Percentiles rank a stretch among this genome's conserved stretches.
Evolutionary conservation across 352 stramenopile species (phyloP).

Genomic region (Globisporangium paddicum): DNA sequence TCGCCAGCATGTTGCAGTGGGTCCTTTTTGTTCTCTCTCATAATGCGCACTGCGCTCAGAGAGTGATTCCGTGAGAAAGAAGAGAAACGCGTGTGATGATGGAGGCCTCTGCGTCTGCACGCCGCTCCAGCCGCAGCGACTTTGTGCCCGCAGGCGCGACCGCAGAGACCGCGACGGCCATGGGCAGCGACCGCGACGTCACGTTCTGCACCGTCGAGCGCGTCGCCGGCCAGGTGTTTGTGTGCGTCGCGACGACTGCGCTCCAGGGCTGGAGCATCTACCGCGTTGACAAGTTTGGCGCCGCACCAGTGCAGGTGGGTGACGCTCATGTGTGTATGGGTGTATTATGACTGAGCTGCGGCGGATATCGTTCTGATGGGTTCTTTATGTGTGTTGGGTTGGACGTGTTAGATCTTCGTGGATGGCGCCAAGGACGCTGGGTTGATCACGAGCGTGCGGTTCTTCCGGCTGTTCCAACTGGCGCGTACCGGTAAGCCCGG

Average conservation of each 20-base stretch:
- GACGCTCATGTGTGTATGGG: neutral
- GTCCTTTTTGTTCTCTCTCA: neutral
- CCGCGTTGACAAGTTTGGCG: constrained; percentile 52
- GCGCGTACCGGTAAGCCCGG: neutral
- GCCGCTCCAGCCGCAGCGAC: neutral
- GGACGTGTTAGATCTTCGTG: constrained; percentile 32
- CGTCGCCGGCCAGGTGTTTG: constrained; percentile 38
- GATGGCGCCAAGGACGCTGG: constrained; percentile 38
- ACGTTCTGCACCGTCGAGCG: constrained; percentile 66
- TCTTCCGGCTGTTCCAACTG: constrained; percentile 57
- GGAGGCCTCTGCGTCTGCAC: neutral
- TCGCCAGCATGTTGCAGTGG: neutral
- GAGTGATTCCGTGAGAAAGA: neutral
- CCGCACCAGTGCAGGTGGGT: constrained; percentile 41
- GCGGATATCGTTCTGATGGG: neutral
- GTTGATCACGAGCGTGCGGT: constrained; percentile 41
- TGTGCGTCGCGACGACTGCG: constrained; percentile 51
- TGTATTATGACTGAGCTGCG: neutral
- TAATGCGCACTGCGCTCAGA: neutral
- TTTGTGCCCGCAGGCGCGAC: neutral
- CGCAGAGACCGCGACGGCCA: constrained; percentile 14
- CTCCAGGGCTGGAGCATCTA: constrained; percentile 45
- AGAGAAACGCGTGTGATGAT: neutral
- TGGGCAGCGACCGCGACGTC: constrained; percentile 28
- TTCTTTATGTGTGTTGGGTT: neutral